Base-by-base conservation (phyloP, 1,139 yeast species). In the Lodderomyces beijingensis region DNA sequence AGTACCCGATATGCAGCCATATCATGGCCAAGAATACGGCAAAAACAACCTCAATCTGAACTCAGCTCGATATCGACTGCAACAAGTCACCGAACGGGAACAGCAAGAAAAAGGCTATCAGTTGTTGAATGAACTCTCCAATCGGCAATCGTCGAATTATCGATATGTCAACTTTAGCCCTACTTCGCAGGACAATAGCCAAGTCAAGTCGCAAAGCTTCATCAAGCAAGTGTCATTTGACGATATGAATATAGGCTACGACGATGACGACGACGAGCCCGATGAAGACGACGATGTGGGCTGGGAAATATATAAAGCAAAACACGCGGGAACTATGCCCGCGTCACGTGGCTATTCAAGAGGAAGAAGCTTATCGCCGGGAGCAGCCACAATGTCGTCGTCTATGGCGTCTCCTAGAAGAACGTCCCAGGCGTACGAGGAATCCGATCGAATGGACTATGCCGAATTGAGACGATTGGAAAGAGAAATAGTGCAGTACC, bases 401-500 rank as follows among this genome's bases (percentile, higher is more conserved):
- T n/a, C n/a, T n/a, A 19, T 38, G 8, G 26, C 27, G 5, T 38
- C 42, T 6, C 42, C 42, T 15, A 13, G 17, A 10, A 21, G 38
- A n/a, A 24, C 28, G 16, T 23, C 27, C 5, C 16, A 10, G 16
- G 18, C 30, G 6, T 16, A 22, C 10, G 28, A 31, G 9, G 33
- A 34, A 14, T 32, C 28, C 20, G 34, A 35, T 13, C 26, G 31
- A 4, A 27, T 27, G 14, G 38, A 34, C 19, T 19, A 16, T 18
- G 27, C 27, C 10, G 37, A 36, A 19, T 27, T 36, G 20, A 27
- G 12, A 28, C 25, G 28, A 23, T 20, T 36, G 25, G 38, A 39
- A 20, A 30, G 25, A 17, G 13, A 13, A 6, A 14, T 28, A 24
- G 28, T 40, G 15, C 33, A 32, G 8, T 76, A 75, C 47, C 81